Evolutionary conservation across 768 basidiomycete genomes (phyloP), one percentile per base, ranked within the genome.

Genomic region (Clitopilus passeckerianus): DNA sequence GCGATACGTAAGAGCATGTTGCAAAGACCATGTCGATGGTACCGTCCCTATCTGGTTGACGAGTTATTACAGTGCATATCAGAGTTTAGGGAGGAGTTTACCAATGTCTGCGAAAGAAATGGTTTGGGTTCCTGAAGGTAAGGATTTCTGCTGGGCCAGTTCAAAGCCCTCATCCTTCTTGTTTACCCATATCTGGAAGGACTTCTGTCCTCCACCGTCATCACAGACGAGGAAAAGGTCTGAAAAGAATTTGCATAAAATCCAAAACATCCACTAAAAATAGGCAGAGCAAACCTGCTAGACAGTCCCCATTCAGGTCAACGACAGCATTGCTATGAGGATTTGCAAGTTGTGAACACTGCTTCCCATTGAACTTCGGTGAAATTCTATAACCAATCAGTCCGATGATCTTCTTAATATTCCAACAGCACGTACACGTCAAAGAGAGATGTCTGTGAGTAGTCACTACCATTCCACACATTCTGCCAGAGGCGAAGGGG

Each of bases 271-370:
- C 2, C 16, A 5, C 23, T 34, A 20, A 15, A 34, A 22, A 37
- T 44, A 14, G 22, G 43, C 34, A 53, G 18, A 12, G 16, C 33
- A 34, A 61, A 90, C 93, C 93, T 62, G 95, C 93, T 3, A 97
- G 79, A 71, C 97, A 98, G 71, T 99, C 97, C 12, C 97, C 97
- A 61, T 98, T 85, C 37, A 99, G 75, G 67, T 99, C 97, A 5
- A 98, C 83, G 16, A 95, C 89, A 0, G 95, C 95, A 71, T 95
- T 97, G 68, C 91, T 94, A 68, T 98, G 97, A 5, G 96, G 95
- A 63, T 88, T 86, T 10, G 91, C 83, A n/a, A 93, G 70, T 50
- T 20, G 46, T 9, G 74, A 80, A 72, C 97, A 99, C 44, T 86
- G 85, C 27, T 77, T 64, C 14, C 83, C 86, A 20, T 78, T 71